A percentile compares a stretch with the other conserved stretches of the same genome.
Evolutionary conservation across 2,329 filamentous ascomycete species (phyloP).

Genomic region (Tothia fuscella): DNA sequence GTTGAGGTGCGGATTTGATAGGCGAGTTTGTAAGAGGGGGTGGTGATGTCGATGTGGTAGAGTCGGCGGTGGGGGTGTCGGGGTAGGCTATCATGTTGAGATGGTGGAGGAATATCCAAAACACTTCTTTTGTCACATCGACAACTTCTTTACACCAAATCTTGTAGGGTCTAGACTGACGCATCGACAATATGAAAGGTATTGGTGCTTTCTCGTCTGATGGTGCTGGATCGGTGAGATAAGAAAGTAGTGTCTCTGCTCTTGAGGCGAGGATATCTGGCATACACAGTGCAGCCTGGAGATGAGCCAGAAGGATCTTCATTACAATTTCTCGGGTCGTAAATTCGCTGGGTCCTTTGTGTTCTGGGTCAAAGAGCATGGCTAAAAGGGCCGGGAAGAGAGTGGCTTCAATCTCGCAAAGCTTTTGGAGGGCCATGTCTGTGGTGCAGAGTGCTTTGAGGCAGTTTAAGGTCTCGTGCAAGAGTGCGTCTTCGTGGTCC

Average conservation of each 20-base stretch:
- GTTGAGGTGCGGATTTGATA: conserved; percentile 18
- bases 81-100: conserved; percentile 63
- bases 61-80: conserved; percentile 3
- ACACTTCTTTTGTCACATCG: conserved; percentile 93
- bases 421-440: conserved; percentile 68
- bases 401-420: conserved; percentile 65
- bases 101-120: conserved; percentile 97
- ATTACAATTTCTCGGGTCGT: conserved; percentile 85
- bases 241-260: conserved; percentile 61
- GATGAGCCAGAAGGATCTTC: conserved; percentile 73
- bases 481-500: conserved; percentile 85
- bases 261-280: conserved; percentile 48
- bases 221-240: conserved; percentile 68
- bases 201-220: conserved; percentile 66
- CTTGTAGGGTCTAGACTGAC: conserved; percentile 73
- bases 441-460: conserved; percentile 92
- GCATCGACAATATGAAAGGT: conserved; percentile 82
- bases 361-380: conserved; percentile 95
- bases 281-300: conserved; percentile 45
- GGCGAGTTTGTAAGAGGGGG: conserved; percentile 6
- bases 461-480: conserved; percentile 86
- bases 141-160: conserved; percentile 89
- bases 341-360: conserved; percentile 94
- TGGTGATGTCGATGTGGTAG: conserved; percentile 11
- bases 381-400: conserved; percentile 77